phyloP scores from a whole-genome alignment of 1,284 basidiomycete genomes.

The Malassezia yamatoensis region DNA sequence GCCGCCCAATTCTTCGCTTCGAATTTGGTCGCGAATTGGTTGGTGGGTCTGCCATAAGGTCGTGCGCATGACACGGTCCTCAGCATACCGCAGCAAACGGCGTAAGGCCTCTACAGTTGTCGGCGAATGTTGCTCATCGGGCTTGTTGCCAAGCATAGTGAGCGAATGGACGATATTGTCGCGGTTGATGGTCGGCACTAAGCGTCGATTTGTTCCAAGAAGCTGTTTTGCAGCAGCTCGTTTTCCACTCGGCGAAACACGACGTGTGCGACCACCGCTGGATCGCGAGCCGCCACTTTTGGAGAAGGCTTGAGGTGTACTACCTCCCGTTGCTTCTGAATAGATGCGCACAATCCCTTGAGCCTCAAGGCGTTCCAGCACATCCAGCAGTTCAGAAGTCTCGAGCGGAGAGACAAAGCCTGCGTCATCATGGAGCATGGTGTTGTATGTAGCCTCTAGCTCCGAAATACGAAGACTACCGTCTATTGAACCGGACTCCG shows the following conservation, averaged over 20 bases:
- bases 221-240: conserved; percentile 37
- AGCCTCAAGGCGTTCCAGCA: conserved; percentile 41
- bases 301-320: conserved; percentile 2
- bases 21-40: conserved; percentile 5
- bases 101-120: conserved; percentile 15
- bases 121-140: conserved; percentile 7
- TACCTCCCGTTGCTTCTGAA: conserved; percentile 18
- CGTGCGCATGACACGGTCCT: conserved; percentile 6
- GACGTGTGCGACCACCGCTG: background rate
- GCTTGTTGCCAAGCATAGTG: background rate
- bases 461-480: conserved; percentile 24
- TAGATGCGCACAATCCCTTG: conserved; percentile 34
- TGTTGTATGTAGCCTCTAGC: conserved; percentile 33
- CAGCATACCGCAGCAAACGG: conserved; percentile 8
- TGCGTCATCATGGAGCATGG: conserved; percentile 28
- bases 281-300: background rate
- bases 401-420: conserved; percentile 30
- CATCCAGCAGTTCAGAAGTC: conserved; percentile 37
- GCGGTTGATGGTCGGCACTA: conserved; percentile 16
- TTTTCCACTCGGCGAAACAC: conserved; percentile 32
- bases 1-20: conserved; percentile 16
- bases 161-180: conserved; percentile 14
- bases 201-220: conserved; percentile 24
- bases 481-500: background rate
- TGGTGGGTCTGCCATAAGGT: conserved; percentile 9